These are phyloP conservation scores for Acmispon strigosus DNA, from an alignment of 306 rosid species.

Conservation along the genomic window DNA sequence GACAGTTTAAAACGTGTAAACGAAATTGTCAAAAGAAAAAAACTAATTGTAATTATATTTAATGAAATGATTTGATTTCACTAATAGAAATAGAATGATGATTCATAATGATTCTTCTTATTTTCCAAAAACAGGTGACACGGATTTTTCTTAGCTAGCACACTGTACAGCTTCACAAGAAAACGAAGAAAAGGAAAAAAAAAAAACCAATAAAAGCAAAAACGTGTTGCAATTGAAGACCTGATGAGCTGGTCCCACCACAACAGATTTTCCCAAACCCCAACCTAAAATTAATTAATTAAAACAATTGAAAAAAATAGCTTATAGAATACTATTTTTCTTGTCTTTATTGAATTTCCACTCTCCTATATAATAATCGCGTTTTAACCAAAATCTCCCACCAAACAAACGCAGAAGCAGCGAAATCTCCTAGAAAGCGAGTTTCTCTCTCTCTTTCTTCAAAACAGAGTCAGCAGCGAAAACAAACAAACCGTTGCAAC, in stretches of 20 bases:
- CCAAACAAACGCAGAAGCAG: slow-evolving; percentile 31
- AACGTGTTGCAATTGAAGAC: slow-evolving; percentile 62
- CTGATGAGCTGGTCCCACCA: slow-evolving; percentile 38
- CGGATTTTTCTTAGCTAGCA: neutral
- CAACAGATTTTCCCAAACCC: slow-evolving; percentile 27
- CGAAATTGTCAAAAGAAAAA: neutral
- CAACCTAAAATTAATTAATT: slow-evolving; percentile 15
- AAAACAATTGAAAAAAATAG: neutral
- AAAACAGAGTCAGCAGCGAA: slow-evolving; percentile 7
- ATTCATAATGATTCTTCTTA: neutral
- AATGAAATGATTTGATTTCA: neutral
- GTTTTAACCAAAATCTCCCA: slow-evolving; percentile 24
- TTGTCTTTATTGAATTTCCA: neutral
- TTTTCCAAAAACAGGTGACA: neutral
- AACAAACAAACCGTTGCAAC: neutral
- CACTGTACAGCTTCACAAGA: neutral
- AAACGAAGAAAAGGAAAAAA: neutral
- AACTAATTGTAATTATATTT: neutral
- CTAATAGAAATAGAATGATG: neutral
- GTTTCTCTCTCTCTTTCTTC: too few species aligned
- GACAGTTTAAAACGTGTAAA: neutral
- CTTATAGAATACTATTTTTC: neutral
- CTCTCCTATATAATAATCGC: neutral
- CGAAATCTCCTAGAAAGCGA: slow-evolving; percentile 53
- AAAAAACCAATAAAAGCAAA: slow-evolving; percentile 34